Conservation (phyloP, 495 filamentous ascomycete genomes). For the Penicillium pulvis region DNA sequence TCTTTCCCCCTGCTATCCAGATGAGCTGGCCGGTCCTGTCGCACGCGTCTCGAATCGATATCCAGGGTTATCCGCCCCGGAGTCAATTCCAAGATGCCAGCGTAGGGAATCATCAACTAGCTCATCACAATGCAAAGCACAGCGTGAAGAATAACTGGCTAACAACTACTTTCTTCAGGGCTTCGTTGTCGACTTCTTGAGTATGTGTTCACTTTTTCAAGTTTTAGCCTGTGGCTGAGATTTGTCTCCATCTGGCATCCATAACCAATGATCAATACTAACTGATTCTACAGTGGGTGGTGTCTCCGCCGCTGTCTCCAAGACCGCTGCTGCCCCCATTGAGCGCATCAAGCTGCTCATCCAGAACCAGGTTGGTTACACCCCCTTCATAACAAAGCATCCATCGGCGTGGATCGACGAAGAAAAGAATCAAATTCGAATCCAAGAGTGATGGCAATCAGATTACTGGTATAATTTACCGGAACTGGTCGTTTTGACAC, state of each 20-base stretch:
- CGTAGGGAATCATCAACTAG: background rate
- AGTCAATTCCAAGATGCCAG: background rate
- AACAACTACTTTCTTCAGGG: constrained; percentile 46
- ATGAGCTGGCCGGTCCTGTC: constrained; percentile 15
- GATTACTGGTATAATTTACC: background rate
- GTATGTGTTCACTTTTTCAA: constrained; percentile 61
- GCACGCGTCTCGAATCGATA: constrained; percentile 1
- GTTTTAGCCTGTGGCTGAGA: background rate
- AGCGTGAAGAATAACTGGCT: constrained; percentile 21
- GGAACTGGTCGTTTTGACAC: background rate
- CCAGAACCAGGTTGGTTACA: constrained; percentile 88
- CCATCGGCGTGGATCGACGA: background rate
- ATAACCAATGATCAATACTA: constrained; percentile 23
- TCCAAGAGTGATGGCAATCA: background rate
- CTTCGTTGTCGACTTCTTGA: constrained; percentile 92
- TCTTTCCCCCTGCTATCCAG: constrained; percentile 4
- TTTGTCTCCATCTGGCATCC: background rate
- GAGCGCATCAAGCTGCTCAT: constrained; percentile 99
- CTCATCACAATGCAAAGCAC: background rate
- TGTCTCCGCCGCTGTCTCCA: constrained; percentile 99
- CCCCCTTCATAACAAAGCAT: constrained; percentile 2
- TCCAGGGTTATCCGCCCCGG: constrained; percentile 3
- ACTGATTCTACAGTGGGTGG: constrained; percentile 78
- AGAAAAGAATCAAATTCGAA: constrained; percentile 1
- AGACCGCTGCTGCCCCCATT: constrained; percentile 99